These are phyloP conservation scores for Keithomyces neogunnii DNA, from an alignment of 2,329 filamentous ascomycete genomes.

Conservation along the genomic window DNA sequence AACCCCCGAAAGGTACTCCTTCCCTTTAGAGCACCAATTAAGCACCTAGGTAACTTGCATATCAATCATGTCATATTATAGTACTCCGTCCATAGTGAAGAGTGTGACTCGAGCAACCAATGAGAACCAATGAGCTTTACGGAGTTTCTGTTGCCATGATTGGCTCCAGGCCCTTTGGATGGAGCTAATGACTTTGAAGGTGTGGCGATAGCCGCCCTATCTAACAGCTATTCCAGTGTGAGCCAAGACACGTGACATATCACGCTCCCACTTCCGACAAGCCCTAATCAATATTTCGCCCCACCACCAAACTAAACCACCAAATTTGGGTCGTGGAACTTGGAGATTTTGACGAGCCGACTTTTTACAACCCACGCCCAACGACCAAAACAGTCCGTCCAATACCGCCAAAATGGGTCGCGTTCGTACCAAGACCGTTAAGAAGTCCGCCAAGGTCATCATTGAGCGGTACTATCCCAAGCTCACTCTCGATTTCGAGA, in stretches of 20 bases:
- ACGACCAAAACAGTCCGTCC: slow-evolving; percentile 24
- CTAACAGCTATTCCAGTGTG: no score
- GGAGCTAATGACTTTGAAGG: no score
- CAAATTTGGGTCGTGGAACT: slow-evolving; percentile 16
- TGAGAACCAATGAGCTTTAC: no score
- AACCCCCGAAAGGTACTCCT: neutral
- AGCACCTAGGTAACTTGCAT: no score
- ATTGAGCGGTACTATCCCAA: slow-evolving; percentile 98
- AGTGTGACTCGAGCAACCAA: no score
- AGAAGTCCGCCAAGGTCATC: slow-evolving; percentile 94
- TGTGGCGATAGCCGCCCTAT: no score
- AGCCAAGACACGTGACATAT: slow-evolving; percentile 16
- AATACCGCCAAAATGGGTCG: slow-evolving; percentile 59
- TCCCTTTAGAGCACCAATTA: no score
- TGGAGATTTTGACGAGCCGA: slow-evolving; percentile 16
- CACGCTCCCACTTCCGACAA: slow-evolving; percentile 11
- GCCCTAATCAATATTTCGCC: slow-evolving; percentile 20
- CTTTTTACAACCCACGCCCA: slow-evolving; percentile 24
- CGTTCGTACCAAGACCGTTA: slow-evolving; percentile 62
- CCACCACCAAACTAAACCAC: slow-evolving; percentile 18
- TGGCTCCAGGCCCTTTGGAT: neutral
- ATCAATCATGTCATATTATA: no score
- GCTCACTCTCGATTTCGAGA: slow-evolving; percentile 99
- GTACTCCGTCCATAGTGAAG: no score
- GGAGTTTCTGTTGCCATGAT: neutral